phyloP scores from a whole-genome alignment of 768 basidiomycete genomes.

The Russula sp. region DNA sequence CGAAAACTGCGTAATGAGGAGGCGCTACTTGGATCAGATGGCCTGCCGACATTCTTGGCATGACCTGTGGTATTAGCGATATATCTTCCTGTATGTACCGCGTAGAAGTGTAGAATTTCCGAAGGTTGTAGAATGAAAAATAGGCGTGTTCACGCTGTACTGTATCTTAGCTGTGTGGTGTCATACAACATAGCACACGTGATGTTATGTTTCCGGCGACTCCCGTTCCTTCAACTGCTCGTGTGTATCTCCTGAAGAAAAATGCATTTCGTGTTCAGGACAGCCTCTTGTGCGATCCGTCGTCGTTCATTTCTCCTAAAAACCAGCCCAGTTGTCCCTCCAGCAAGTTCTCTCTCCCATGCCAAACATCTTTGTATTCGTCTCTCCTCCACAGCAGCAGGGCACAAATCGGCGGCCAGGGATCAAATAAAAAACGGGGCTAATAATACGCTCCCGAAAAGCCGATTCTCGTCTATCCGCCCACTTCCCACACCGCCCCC shows the following conservation, averaged over 20 bases:
- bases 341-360: neutral
- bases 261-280: conserved; percentile 14
- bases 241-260: neutral
- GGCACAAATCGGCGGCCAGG: neutral
- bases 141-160: no score
- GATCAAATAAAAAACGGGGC: neutral
- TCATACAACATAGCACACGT: neutral
- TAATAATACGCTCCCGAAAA: neutral
- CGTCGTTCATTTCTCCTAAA: neutral
- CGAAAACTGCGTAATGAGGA: conserved; percentile 61
- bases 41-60: conserved; percentile 61
- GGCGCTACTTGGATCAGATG: conserved; percentile 61
- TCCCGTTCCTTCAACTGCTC: no score
- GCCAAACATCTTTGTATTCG: neutral
- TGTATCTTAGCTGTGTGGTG: no score
- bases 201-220: neutral
- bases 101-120: conserved; percentile 6
- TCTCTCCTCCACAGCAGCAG: neutral
- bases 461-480: neutral
- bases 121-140: neutral
- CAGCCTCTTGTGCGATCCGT: neutral
- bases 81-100: conserved; percentile 9
- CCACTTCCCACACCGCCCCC: conserved; percentile 15
- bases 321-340: neutral
- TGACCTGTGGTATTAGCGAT: conserved; percentile 25